Percentiles rank a stretch among this genome's conserved stretches.
phyloP scores from a whole-genome alignment of 495 filamentous ascomycete genomes.

The Viridothelium virens region DNA sequence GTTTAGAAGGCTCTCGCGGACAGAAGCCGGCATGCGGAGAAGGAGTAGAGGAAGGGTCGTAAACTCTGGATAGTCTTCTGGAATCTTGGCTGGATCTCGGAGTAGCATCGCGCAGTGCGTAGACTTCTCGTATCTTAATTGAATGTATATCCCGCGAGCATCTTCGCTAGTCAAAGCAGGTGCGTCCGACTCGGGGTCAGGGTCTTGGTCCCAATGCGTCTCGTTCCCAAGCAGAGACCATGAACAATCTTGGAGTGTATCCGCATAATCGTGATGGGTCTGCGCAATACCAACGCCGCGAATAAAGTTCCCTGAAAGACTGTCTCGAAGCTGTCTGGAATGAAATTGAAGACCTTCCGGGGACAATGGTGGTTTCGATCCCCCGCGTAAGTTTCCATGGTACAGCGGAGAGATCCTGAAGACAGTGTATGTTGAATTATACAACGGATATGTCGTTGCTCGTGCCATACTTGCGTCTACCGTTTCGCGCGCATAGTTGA shows the following conservation, averaged over 20 bases:
- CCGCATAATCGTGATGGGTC: slow-evolving; percentile 16
- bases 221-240: slow-evolving; percentile 27
- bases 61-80: slow-evolving; percentile 19
- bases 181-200: slow-evolving; percentile 15
- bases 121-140: slow-evolving; percentile 26
- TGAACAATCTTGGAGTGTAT: slow-evolving; percentile 28
- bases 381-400: slow-evolving; percentile 19
- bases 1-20: slow-evolving; percentile 32
- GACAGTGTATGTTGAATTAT: slow-evolving; percentile 21
- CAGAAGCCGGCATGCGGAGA: slow-evolving; percentile 30
- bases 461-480: background rate
- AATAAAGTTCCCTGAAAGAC: slow-evolving; percentile 30
- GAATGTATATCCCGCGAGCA: slow-evolving; percentile 27
- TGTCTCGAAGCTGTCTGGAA: slow-evolving; percentile 25
- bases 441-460: slow-evolving; percentile 23
- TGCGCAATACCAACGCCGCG: slow-evolving; percentile 29
- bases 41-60: slow-evolving; percentile 32
- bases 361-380: slow-evolving; percentile 19
- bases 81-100: slow-evolving; percentile 20
- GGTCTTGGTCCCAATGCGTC: slow-evolving; percentile 21
- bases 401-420: slow-evolving; percentile 33
- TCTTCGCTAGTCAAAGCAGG: slow-evolving; percentile 17
- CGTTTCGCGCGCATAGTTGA: background rate
- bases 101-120: slow-evolving; percentile 30
- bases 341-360: slow-evolving; percentile 24